Base-by-base conservation (phyloP, 2,329 filamentous ascomycete species). In the Macrophomina pseudophaseolina region DNA sequence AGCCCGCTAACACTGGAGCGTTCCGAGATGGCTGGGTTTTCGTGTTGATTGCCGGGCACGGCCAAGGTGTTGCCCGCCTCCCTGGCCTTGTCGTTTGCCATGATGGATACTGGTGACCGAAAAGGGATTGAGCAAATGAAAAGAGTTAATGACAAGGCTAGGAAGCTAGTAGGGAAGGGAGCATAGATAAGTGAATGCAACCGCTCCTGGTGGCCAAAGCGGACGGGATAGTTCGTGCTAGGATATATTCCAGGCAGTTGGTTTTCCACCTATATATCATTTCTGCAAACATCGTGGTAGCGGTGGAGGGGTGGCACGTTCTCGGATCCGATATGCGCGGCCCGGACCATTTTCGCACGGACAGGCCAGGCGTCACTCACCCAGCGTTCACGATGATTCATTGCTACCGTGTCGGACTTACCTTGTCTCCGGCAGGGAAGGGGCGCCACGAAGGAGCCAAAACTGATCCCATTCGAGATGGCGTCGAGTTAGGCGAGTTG, bases 11-110 rank as follows among this genome's bases (percentile, higher is more conserved):
- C 38, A 28, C 64, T 66, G 33, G 64, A 51, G 28, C 18, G 44
- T 3, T 53, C 23, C 11, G 64, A 59, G 30, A 59, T 46, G 54
- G 53, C 48, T 11, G 44, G 32, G 14, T 18, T 46, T 38, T 60
- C 40, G 6, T 49, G 51, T 23, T 14, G 53, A n/a, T 35, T 44
- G 35, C 46, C 38, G 2, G 64, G 64, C 4, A 66, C 64, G 23
- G 53, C 46, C 28, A 66, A 18, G 46, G 44, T 60, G 53, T 30
- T 53, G 18, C 44, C 53, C 18, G 35, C 16, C 35, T 66, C 64
- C 8, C 30, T 35, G 12, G 23, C 35, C 35, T 66, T 66, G 53
- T n/a, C 12, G 35, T 58, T 44, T 52, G 46, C 54, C 64, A 66
- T 66, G 18, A 42, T 9, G 14, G 44, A 33, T 30, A 32, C 16